Evolutionary conservation across 805 yeast species (phyloP), one percentile per base, ranked within the genome.

Genomic region (Hanseniaspora lachancei): DNA sequence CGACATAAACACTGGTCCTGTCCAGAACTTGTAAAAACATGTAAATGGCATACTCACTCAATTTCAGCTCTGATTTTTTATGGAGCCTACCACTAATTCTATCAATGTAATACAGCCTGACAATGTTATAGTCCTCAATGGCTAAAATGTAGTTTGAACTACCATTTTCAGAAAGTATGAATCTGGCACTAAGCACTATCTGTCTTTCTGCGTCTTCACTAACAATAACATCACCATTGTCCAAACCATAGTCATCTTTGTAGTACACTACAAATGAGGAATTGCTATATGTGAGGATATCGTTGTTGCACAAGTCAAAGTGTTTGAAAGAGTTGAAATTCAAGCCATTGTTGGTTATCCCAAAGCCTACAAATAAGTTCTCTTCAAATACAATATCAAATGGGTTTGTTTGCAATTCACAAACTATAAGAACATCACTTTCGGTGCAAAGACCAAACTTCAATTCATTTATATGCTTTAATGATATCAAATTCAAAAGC

Each of bases 1-100:
- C 36, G 12, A 23, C 21, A 9, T 41, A 12, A 3, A 18, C 32
- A 20, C 49, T 46, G 21, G 34, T 27, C 21, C 29, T 20, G 3
- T 20, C 43, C 10, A 53, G 8, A 7, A 44, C 50, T 13, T 21
- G 23, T 18, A 53, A 21, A 38, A 46, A 18, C 12, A 13, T 34
- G 47, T 53, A 53, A 23, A 53, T 46, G 20, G 50, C 24, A 16
- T 53, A 53, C 36, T 46, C 56, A 32, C 35, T 53, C 35, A 53
- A 16, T 24, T 53, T 13, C 5, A 43, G 5, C n/a, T 42, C 35
- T 8, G 42, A 21, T 44, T 34, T 18, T n/a, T 44, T 38, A 29
- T 20, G 16, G 3, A 53, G n/a, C 32, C 34, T 44, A 3, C 50
- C 50, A 24, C 46, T 41, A 10, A 46, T 40, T 35, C 47, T 44